Evolutionary conservation across 305 asterid genomes (phyloP), one percentile per base, ranked within the genome.

Genomic region (Solanum hybrid): DNA sequence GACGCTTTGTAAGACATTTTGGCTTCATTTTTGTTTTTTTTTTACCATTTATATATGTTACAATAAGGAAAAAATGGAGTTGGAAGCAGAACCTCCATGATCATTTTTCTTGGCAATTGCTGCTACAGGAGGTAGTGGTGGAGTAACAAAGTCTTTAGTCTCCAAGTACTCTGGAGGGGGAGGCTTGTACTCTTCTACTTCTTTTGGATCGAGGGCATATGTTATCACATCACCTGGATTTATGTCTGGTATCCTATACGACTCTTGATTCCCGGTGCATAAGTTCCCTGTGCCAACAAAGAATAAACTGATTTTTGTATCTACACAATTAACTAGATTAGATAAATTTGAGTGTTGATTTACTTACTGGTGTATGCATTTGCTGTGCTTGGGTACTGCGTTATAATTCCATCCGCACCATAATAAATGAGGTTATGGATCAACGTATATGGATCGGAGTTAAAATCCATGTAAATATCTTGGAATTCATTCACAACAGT

Each of bases 351-450:
- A 78, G 60, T 56, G 12, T 78, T 60, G 29, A 42, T 73, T 78
- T 81, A 90, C 98, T 95, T 93, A 97, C 99, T 93, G 89, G 90
- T 91, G 79, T 93, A 96, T 88, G 94, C 84, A 75, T 73, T 91
- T 34, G 96, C 97, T 13, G 98, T 97, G 88, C 94, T 93, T 0
- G 99, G 99, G 85, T 42, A 95, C 82, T 96, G 99, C 0, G 98
- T 96, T 2, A 93, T 82, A 19, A 97, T 38, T 69, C 98, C 99
- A 90, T 96, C 98, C 0, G 92, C 96, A 19, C 92, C 91, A 37
- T 86, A 92, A 13, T 91, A 76, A 73, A 86, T 15, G 51, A 93
- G 77, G 34, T 98, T 96, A 89, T 92, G 91, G 15, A 97, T 93
- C 92, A 96, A 95, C 4, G 93, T 93, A 60, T 96, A 96, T 13